Evolutionary conservation across 768 basidiomycete species (phyloP).

Genomic region (Mycena chlorophos): DNA sequence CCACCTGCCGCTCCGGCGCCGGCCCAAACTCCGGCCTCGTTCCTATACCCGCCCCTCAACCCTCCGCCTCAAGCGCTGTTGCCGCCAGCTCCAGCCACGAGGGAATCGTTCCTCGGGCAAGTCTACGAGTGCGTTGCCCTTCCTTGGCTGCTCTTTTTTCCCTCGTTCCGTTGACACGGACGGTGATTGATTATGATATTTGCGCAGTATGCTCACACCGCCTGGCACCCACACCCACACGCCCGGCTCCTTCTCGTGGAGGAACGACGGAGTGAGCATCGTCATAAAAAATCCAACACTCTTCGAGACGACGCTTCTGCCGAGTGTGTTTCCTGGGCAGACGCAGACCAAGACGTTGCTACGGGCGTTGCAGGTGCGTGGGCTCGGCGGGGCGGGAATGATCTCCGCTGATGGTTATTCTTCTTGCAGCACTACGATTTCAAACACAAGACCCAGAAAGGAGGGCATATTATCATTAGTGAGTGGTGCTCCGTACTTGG

Average conservation of each 20-base stretch:
- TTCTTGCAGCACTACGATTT: neutral
- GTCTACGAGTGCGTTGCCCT: neutral
- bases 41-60: too few species aligned
- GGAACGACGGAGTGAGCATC: neutral
- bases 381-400: too few species aligned
- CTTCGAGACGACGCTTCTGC: neutral
- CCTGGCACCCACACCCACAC: neutral
- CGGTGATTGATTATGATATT: too few species aligned
- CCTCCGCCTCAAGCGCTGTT: too few species aligned
- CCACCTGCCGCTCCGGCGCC: too few species aligned
- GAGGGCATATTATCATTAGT: neutral
- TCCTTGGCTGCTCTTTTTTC: too few species aligned
- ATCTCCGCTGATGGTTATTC: too few species aligned
- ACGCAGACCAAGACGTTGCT: neutral
- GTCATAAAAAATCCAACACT: neutral
- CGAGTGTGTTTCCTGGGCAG: neutral
- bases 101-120: neutral
- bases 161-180: too few species aligned
- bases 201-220: neutral
- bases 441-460: neutral
- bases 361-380: neutral
- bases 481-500: neutral
- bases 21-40: too few species aligned
- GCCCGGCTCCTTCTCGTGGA: neutral
- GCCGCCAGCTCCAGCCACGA: too few species aligned